A percentile compares a stretch with the other conserved stretches of the same genome.
phyloP scores from a whole-genome alignment of 1,139 yeast genomes.

The Pichiaceae sp. region DNA sequence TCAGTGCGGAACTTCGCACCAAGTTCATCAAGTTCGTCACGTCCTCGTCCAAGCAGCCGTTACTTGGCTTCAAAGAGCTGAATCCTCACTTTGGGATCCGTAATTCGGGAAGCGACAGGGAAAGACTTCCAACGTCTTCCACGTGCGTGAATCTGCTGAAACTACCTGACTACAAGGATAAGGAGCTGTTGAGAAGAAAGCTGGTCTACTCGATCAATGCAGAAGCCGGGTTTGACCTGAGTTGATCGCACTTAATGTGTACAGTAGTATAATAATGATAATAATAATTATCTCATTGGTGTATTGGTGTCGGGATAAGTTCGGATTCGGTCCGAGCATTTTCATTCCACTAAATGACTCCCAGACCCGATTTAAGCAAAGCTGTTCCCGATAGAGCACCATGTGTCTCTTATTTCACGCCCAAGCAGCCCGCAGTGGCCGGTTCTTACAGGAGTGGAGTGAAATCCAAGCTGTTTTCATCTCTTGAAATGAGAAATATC shows the following conservation, averaged over 20 bases:
- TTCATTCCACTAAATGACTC: not conserved
- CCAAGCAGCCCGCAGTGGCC: conserved; percentile 38
- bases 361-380: not conserved
- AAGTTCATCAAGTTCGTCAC: conserved; percentile 80
- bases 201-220: conserved; percentile 69
- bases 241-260: conserved; percentile 24
- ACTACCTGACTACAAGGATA: conserved; percentile 72
- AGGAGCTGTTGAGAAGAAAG: conserved; percentile 48
- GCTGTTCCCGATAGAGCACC: conserved; percentile 2
- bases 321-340: no score
- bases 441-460: conserved; percentile 54
- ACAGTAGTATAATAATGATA: no score
- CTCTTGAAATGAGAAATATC: conserved; percentile 30
- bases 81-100: conserved; percentile 77
- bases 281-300: no score
- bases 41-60: conserved; percentile 85
- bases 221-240: conserved; percentile 81
- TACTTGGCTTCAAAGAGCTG: conserved; percentile 72
- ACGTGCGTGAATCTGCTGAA: conserved; percentile 87
- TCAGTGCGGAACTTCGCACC: conserved; percentile 50
- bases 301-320: not conserved
- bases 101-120: conserved; percentile 47
- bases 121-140: conserved; percentile 80
- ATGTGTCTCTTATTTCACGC: conserved; percentile 8
- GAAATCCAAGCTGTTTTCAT: conserved; percentile 30